Base-by-base conservation (phyloP, 2,329 filamentous ascomycete species). In the Aspergillus novofumigatus region DNA sequence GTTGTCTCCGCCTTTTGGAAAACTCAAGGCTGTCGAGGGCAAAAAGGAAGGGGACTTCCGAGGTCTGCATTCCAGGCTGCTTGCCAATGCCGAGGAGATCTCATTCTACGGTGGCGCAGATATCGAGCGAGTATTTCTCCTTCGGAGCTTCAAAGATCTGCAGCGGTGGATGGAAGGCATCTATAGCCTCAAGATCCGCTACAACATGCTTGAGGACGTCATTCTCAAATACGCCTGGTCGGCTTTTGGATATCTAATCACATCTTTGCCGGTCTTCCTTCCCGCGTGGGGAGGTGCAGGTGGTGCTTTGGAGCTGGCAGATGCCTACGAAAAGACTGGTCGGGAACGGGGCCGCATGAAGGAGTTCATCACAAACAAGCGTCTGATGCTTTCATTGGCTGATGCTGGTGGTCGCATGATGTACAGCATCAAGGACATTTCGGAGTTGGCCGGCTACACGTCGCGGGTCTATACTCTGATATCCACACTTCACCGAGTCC, bases 201-300 rank as follows among this genome's bases (percentile, higher is more conserved):
- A 99, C 79, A 99, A 97, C 72, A 99, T 99, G 79, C 86, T 99
- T 0, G 94, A 99, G 72, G 94, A 99, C 72, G 96, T 99, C 68
- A 91, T 99, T 51, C 80, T 99, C 58, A 99, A 99, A 73, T 99
- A 99, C 72, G 94, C 91, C 63, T 99, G 94, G 94, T 97, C 92
- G 62, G 94, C 94, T 0, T 96, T 97, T 69, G 94, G 94, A 38
- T 99, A 99, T 69, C 83, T 97, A 38, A 82, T 99, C 56, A 94
- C 93, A 1, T 95, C 93, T 3, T 80, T 99, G 10, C 94, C 94
- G 0, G 88, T 97, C 50, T 99, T 97, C 77, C 81, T 99, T 20
- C 94, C 94, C 0, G 90, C 91, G 1, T 96, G 94, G 91, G 92
- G 92, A 55, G 93, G 94, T 29, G 76, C 93, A 35, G 91, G 88